Percentiles rank a stretch among this genome's conserved stretches.
phyloP scores from a whole-genome alignment of 768 basidiomycete species.

The Suillus americanus region DNA sequence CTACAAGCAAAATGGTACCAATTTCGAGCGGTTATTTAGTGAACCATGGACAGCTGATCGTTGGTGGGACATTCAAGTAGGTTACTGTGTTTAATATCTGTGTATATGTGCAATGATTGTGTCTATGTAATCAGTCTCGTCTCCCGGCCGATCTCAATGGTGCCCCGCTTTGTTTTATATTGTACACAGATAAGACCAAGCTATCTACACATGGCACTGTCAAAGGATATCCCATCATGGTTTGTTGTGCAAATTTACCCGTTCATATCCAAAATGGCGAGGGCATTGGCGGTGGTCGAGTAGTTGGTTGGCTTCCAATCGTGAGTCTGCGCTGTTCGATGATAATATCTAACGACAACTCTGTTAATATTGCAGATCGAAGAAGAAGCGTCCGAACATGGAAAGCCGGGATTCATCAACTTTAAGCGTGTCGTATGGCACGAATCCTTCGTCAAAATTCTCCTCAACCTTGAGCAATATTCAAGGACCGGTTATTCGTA shows the following conservation, averaged over 20 bases:
- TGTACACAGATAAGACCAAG: slow-evolving; percentile 33
- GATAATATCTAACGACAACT: not conserved
- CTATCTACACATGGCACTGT: slow-evolving; percentile 18
- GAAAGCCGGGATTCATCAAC: slow-evolving; percentile 13
- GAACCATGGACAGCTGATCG: too few species aligned
- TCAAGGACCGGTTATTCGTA: slow-evolving; percentile 14
- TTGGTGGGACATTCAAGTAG: too few species aligned
- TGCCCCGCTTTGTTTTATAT: slow-evolving; percentile 27
- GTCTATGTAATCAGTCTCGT: too few species aligned
- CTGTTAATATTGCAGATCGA: not conserved
- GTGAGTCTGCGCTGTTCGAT: too few species aligned
- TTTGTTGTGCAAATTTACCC: slow-evolving; percentile 15
- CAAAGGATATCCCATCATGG: slow-evolving; percentile 21
- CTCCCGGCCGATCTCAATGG: too few species aligned
- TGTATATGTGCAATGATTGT: too few species aligned
- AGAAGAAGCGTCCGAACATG: not conserved
- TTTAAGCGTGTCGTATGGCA: slow-evolving; percentile 13
- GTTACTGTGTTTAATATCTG: too few species aligned
- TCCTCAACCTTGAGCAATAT: slow-evolving; percentile 9
- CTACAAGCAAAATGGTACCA: too few species aligned
- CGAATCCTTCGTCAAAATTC: slow-evolving; percentile 13
- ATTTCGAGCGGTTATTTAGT: too few species aligned
- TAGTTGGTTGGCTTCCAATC: slow-evolving; percentile 20
- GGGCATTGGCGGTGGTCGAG: slow-evolving; percentile 14
- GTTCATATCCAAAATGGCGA: slow-evolving; percentile 12